These are phyloP conservation scores for Trichoderma simmonsii DNA, from an alignment of 2,329 filamentous ascomycete genomes.

Conservation along the genomic window DNA sequence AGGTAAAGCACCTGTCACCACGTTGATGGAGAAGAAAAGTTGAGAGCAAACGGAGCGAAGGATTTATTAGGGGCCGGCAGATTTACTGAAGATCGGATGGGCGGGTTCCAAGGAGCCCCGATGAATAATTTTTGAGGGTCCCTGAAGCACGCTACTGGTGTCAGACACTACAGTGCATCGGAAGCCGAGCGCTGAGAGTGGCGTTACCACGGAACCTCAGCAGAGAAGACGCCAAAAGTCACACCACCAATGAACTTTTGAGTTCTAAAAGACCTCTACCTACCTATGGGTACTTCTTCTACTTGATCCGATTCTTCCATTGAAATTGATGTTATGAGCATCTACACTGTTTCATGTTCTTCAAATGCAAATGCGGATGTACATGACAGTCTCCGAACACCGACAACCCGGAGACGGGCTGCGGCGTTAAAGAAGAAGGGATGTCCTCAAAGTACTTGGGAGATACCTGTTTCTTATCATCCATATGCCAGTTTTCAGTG, in stretches of 20 bases:
- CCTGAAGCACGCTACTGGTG: constrained; percentile 20
- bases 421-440: not conserved
- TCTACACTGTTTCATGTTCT: not conserved
- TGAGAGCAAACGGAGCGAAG: not conserved
- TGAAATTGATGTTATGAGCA: not conserved
- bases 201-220: constrained; percentile 13
- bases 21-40: not conserved
- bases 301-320: not conserved
- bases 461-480: not conserved
- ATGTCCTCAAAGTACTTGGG: not conserved
- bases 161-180: not conserved
- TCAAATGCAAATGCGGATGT: not conserved
- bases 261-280: not conserved
- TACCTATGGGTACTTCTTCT: not conserved
- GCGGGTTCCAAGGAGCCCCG: constrained; percentile 4
- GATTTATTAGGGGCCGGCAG: constrained; percentile 10
- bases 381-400: not conserved
- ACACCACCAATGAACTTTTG: constrained; percentile 5
- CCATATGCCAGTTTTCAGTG: not conserved
- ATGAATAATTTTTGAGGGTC: constrained; percentile 26
- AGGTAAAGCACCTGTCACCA: not conserved
- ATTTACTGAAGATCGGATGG: constrained; percentile 10
- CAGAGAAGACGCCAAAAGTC: constrained; percentile 12
- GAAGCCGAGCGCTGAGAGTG: constrained; percentile 16
- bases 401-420: not conserved